Conservation (phyloP, 2,329 filamentous ascomycete genomes). For the Neocatenulostroma microsporum region DNA sequence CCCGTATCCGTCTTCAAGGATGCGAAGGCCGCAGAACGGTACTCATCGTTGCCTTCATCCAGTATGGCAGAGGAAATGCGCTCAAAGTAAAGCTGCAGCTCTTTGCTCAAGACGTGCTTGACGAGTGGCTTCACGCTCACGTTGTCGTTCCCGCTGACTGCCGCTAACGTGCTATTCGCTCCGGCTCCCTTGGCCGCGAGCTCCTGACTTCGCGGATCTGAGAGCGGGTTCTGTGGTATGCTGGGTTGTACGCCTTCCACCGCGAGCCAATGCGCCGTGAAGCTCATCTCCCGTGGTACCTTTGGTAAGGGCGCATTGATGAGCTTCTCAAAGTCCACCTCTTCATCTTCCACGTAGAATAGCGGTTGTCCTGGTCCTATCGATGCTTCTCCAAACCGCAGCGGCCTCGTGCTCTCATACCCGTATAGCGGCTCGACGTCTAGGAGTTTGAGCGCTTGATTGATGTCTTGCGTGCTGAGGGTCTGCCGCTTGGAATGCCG, state of each 20-base stretch:
- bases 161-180: slow-evolving; percentile 76
- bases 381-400: slow-evolving; percentile 89
- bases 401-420: slow-evolving; percentile 82
- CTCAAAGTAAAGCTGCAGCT: slow-evolving; percentile 93
- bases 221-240: slow-evolving; percentile 84
- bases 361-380: slow-evolving; percentile 88
- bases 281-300: slow-evolving; percentile 84
- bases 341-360: slow-evolving; percentile 97
- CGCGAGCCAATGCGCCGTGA: slow-evolving; percentile 95
- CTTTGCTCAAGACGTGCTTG: slow-evolving; percentile 92
- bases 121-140: slow-evolving; percentile 80
- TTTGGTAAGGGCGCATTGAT: slow-evolving; percentile 95
- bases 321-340: slow-evolving; percentile 97
- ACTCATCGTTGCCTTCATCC: slow-evolving; percentile 78
- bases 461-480: slow-evolving; percentile 80
- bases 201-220: slow-evolving; percentile 73
- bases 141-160: slow-evolving; percentile 75
- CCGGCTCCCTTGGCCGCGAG: slow-evolving; percentile 83
- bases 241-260: slow-evolving; percentile 96
- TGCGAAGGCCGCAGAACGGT: slow-evolving; percentile 75
- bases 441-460: slow-evolving; percentile 73
- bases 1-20: slow-evolving; percentile 84
- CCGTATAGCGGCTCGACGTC: slow-evolving; percentile 95
- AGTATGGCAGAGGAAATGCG: slow-evolving; percentile 85
- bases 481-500: slow-evolving; percentile 79